Evolutionary conservation across 1,139 yeast species (phyloP), one percentile per base, ranked within the genome.

Genomic region (Nakaseomyces kungkrabaensis): DNA sequence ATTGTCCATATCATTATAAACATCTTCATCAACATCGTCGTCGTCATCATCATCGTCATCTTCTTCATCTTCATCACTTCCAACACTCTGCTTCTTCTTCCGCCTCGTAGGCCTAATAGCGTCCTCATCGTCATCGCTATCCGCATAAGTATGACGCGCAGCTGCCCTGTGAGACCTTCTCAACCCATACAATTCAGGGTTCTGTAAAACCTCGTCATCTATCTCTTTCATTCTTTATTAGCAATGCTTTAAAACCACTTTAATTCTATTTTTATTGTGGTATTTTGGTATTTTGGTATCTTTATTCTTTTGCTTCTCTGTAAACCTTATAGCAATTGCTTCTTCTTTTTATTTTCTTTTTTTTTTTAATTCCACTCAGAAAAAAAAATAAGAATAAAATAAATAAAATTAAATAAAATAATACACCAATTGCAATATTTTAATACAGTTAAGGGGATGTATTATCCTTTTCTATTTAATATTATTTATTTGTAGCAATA

Each of bases 171-270:
- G 82, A 34, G 95, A 85, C 59, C 97, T 77, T 65, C 97, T 79
- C 53, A 92, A 75, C 3, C 98, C 98, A 61, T 90, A 92, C 33
- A 92, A 76, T 67, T 88, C 96, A 2, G 98, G 97, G 66, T 88
- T 80, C 49, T 73, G 69, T 41, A 69, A 57, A 25, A 70, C 65
- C 47, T 70, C 74, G 10, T 61, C 65, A 40, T 68, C 66, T 45
- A 70, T 54, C 33, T 66, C 68, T 48, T 54, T 58, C 7, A 45
- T 36, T 33, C 5, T 33, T 11, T 33, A 9, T 33, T 33, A 17
- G 22, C 22, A 17, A 17, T n/a, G n/a, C n/a, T 17, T 17, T 17
- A 17, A 17, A 17, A 17, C 22, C 22, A n/a, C 37, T 34, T 34
- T 34, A 8, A n/a, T n/a, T 34, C 37, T 34, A 5, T 11, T 34